Evolutionary conservation across 805 yeast genomes (phyloP).

Genomic region (Kodamaea hsintzibuensis): DNA sequence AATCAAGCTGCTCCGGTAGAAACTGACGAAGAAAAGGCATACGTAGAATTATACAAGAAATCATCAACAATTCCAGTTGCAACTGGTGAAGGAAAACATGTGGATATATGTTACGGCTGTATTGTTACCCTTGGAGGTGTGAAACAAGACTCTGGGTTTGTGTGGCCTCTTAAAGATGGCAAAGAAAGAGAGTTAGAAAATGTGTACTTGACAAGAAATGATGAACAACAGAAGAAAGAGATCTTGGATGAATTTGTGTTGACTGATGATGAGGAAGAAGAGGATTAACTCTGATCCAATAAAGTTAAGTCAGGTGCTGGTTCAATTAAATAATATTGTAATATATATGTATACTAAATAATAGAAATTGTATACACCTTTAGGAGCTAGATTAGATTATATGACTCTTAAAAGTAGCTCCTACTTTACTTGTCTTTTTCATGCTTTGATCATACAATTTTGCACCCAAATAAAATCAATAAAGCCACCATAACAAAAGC

Average conservation of each 20-base stretch:
- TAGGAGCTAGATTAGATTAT: too few relatives aligned
- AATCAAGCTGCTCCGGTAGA: constrained; percentile 51
- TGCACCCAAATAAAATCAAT: neutral
- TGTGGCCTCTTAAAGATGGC: constrained; percentile 35
- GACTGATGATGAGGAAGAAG: constrained; percentile 12
- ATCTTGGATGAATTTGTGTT: constrained; percentile 8
- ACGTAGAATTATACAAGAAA: constrained; percentile 21
- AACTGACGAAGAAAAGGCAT: constrained; percentile 37
- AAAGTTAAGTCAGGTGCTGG: too few relatives aligned
- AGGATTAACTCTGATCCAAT: neutral
- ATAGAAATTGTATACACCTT: neutral
- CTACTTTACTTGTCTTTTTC: too few relatives aligned
- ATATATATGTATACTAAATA: neutral
- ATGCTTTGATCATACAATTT: too few relatives aligned
- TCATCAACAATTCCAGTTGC: constrained; percentile 12
- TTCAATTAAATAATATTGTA: neutral
- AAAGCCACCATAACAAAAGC: neutral
- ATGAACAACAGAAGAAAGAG: constrained; percentile 25
- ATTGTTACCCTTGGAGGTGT: constrained; percentile 56
- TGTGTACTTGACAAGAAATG: constrained; percentile 10
- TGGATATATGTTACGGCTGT: constrained; percentile 77
- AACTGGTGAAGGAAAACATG: constrained; percentile 15
- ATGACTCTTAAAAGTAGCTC: too few relatives aligned
- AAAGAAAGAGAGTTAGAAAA: constrained; percentile 10
- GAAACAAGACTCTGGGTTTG: constrained; percentile 24